Base-by-base conservation (phyloP, 2,329 filamentous ascomycete genomes). In the Cytospora mali region DNA sequence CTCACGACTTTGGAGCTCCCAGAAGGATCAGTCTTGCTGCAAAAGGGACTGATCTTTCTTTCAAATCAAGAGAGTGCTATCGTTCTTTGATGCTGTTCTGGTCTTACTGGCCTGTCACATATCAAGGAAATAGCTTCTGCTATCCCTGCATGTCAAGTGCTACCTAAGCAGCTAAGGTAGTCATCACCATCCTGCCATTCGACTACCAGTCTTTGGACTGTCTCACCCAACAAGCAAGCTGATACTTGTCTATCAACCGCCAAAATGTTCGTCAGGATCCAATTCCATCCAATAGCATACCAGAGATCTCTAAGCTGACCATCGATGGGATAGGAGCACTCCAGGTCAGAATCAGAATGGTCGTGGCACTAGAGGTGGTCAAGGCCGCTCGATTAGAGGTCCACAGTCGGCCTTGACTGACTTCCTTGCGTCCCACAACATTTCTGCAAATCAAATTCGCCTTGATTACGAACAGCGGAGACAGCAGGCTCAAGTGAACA, bases 401-500 rank as follows among this genome's bases (percentile, higher is more conserved):
- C 64, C 64, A 4, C 80, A 82, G 71, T 84, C 82, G 23, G 82
- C 82, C 16, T 70, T 84, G 69, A 84, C 81, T 2, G 80, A 84
- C 66, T 84, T 82, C 64, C 72, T 84, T 50, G 81, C 81, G 33
- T 85, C 88, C 2, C 88, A 91, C 73, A 91, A 91, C 69, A 92
- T 92, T 67, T 91, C 85, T 25, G 83, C 84, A 2, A 73, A 77
- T 29, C 80, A 84, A 63, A 87, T 87, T 62, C 78, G 80, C 39
- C 72, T 76, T 23, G 78, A 83, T 65, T 82, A 82, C 21, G 78
- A 81, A 33, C 58, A 60, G 50, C 72, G 74, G 39, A 76, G 81
- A 57, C 80, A 82, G 60, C 73, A 77, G 23, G 72, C 69, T 6
- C 70, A 72, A 63, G 63, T 61, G 62, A 64, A 69, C 58, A 68